Percentiles rank a stretch among this genome's conserved stretches.
phyloP scores from a whole-genome alignment of 768 basidiomycete species.

The Hypholoma fasciculare region DNA sequence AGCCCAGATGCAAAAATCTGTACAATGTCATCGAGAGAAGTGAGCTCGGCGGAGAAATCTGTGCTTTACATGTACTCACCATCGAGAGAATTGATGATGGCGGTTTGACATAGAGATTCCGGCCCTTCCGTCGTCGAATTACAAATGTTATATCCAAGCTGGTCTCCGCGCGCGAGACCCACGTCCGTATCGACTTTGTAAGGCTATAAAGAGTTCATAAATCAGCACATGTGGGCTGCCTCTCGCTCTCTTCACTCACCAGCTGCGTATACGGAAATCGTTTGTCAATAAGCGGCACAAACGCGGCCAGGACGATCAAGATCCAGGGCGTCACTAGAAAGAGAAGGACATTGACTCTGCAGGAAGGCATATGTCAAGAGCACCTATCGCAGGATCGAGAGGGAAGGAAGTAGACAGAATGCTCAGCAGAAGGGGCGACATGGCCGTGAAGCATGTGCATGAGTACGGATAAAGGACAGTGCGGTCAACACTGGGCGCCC shows the following conservation, averaged over 20 bases:
- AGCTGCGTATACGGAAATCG: slow-evolving; percentile 18
- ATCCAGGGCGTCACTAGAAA: no score
- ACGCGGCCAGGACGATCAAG: not conserved
- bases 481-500: no score
- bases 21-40: no score
- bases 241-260: slow-evolving; percentile 3
- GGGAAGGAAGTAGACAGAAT: no score
- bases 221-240: not conserved
- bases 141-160: slow-evolving; percentile 66
- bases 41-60: no score
- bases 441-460: no score
- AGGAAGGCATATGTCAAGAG: no score
- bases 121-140: slow-evolving; percentile 66
- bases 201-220: not conserved
- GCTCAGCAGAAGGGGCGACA: no score
- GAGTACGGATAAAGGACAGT: no score
- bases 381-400: no score
- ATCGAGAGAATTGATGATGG: slow-evolving; percentile 49
- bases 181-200: slow-evolving; percentile 2
- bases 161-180: slow-evolving; percentile 32
- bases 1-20: slow-evolving; percentile 71
- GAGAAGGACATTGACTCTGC: no score
- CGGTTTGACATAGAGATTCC: slow-evolving; percentile 60
- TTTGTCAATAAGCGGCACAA: slow-evolving; percentile 3
- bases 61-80: no score